A percentile compares a stretch with the other conserved stretches of the same genome.
Conservation (phyloP, 225 moss, liverwort and hornwort genomes). For the Pleurozium schreberi region DNA sequence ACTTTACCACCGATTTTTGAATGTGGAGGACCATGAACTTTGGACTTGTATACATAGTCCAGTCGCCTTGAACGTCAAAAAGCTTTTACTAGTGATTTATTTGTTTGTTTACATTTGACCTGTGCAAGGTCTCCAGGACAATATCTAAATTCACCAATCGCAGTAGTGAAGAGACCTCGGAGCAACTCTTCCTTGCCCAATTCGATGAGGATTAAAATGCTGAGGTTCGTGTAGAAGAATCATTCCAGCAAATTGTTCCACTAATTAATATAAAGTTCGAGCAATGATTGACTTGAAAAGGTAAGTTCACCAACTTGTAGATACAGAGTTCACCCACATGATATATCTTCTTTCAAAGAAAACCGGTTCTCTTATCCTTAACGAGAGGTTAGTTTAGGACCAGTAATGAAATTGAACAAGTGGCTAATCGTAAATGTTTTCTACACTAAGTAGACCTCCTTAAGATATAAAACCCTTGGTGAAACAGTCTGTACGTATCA, state of each 20-base stretch:
- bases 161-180: not conserved
- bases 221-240: constrained; percentile 7
- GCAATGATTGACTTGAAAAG: not conserved
- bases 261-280: not conserved
- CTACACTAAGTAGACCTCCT: not conserved
- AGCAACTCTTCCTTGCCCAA: constrained; percentile 10
- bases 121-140: constrained; percentile 15
- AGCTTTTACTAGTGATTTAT: not conserved
- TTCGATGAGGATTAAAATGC: not conserved
- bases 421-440: not conserved
- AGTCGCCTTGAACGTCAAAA: not conserved
- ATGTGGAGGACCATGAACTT: not conserved
- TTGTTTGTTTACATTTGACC: not conserved
- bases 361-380: not conserved
- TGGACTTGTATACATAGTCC: not conserved
- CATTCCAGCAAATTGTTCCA: not conserved
- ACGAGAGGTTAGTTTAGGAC: not conserved
- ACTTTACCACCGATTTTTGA: not conserved
- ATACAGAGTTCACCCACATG: not conserved
- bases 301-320: not conserved
- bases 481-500: not conserved
- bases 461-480: not conserved
- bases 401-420: not conserved
- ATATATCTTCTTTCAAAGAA: not conserved
- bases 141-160: not conserved